Evolutionary conservation across 352 stramenopile genomes (phyloP).

Genomic region (Globisporangium spiculum): DNA sequence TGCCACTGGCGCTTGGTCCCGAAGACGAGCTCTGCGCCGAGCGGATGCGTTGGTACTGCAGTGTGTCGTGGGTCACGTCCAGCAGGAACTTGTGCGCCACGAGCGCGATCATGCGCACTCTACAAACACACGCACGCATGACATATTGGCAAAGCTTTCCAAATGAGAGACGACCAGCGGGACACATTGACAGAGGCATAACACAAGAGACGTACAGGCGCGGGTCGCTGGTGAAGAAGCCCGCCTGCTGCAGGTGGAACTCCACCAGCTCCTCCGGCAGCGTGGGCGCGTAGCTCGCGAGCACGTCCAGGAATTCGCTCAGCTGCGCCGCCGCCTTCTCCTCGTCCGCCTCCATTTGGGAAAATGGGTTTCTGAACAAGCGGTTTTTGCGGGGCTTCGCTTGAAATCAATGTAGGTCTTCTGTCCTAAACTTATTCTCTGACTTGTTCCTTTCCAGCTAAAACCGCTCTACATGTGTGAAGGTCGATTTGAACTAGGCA

Average conservation of each 20-base stretch:
- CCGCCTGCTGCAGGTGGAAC: conserved; percentile 70
- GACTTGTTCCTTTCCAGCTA: too few relatives aligned
- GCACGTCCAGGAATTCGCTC: conserved; percentile 62
- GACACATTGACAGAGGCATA: not conserved
- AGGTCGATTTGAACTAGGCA: too few relatives aligned
- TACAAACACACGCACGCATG: conserved; percentile 11
- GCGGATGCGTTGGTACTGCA: conserved; percentile 78
- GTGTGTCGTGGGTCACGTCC: conserved; percentile 73
- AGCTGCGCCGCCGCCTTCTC: conserved; percentile 45
- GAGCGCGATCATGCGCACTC: conserved; percentile 62
- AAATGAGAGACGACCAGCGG: too few relatives aligned
- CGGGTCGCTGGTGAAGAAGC: conserved; percentile 65
- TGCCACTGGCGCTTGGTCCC: not conserved
- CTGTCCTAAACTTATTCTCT: too few relatives aligned
- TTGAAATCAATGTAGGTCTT: too few relatives aligned
- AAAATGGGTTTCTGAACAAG: too few relatives aligned
- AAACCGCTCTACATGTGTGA: too few relatives aligned
- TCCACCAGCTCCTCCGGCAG: conserved; percentile 74
- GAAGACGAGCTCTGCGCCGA: conserved; percentile 23
- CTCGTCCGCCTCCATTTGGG: not conserved
- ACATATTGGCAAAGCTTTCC: too few relatives aligned
- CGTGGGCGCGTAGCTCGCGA: conserved; percentile 60
- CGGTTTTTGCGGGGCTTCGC: too few relatives aligned
- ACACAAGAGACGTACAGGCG: conserved; percentile 41
- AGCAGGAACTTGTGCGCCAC: conserved; percentile 79